Conservation (phyloP, 2,329 filamentous ascomycete genomes). For the Fusarium nelsonii region DNA sequence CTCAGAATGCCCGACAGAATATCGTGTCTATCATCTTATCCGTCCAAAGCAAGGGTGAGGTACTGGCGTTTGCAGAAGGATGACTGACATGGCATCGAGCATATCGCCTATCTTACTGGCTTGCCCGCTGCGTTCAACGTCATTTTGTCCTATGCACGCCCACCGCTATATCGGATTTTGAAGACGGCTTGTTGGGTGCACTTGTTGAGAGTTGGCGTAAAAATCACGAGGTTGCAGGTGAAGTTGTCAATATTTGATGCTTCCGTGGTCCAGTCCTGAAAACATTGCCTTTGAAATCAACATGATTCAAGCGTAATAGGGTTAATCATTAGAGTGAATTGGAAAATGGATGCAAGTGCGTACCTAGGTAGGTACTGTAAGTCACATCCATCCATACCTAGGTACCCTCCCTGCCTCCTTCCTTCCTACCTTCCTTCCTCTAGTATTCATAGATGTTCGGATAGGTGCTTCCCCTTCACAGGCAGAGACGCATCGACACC, state of each 20-base stretch:
- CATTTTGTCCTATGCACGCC: constrained; percentile 5
- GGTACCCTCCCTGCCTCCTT: no score
- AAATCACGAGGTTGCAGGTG: constrained; percentile 6
- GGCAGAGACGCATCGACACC: constrained; percentile 18
- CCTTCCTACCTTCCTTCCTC: not conserved
- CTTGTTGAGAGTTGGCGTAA: constrained; percentile 26
- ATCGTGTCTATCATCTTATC: constrained; percentile 22
- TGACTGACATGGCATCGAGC: constrained; percentile 23
- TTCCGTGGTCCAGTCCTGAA: not conserved
- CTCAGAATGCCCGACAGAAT: not conserved
- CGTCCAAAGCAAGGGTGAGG: constrained; percentile 4
- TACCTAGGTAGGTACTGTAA: not conserved
- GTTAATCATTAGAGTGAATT: not conserved
- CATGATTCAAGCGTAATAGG: not conserved
- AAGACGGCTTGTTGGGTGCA: constrained; percentile 21
- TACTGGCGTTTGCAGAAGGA: constrained; percentile 24
- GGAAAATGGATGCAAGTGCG: constrained; percentile 1
- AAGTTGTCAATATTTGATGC: not conserved
- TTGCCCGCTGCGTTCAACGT: not conserved
- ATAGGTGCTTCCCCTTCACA: not conserved
- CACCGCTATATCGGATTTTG: constrained; percentile 18
- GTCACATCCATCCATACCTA: constrained; percentile 1
- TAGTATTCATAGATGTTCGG: not conserved
- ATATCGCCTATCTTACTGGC: constrained; percentile 3
- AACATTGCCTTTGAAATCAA: not conserved